Conservation (phyloP, 2,329 filamentous ascomycete species). For the Drechslerella coelobrocha region DNA sequence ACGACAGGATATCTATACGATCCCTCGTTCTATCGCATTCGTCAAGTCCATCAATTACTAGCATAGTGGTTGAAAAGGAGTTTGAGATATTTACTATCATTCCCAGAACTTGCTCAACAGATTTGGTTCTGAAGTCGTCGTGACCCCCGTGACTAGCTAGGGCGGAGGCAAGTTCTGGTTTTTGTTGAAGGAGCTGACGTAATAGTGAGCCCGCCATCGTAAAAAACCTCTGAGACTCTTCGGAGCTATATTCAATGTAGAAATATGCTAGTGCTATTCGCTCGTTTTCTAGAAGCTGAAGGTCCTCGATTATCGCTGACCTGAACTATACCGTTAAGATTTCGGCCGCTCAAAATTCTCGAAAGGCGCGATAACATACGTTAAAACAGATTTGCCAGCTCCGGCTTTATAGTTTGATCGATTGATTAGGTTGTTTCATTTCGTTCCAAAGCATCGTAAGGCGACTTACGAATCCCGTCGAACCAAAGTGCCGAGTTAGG, state of each 20-base stretch:
- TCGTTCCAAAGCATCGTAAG: neutral
- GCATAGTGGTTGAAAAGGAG: slow-evolving; percentile 11
- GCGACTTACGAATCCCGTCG: slow-evolving; percentile 31
- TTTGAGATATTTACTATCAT: slow-evolving; percentile 2
- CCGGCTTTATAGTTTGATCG: slow-evolving; percentile 15
- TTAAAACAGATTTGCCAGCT: slow-evolving; percentile 33
- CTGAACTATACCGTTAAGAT: neutral
- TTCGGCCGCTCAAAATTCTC: neutral
- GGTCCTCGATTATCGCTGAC: slow-evolving; percentile 20
- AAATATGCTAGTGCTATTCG: slow-evolving; percentile 5
- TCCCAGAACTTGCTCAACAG: neutral
- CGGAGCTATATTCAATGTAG: slow-evolving; percentile 24
- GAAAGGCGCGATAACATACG: slow-evolving; percentile 6
- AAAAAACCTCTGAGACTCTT: slow-evolving; percentile 10
- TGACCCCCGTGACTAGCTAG: neutral
- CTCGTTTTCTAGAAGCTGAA: slow-evolving; percentile 7
- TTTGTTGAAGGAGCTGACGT: slow-evolving; percentile 8
- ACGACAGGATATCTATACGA: slow-evolving; percentile 5
- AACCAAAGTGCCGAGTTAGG: slow-evolving; percentile 23
- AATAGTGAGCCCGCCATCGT: slow-evolving; percentile 1
- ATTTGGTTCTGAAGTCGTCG: neutral
- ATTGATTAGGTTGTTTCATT: neutral
- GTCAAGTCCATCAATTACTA: slow-evolving; percentile 24
- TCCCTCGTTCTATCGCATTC: slow-evolving; percentile 12
- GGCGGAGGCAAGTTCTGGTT: neutral